Evolutionary conservation across 2,329 filamentous ascomycete species (phyloP).

Genomic region (Orbilia brochopaga): DNA sequence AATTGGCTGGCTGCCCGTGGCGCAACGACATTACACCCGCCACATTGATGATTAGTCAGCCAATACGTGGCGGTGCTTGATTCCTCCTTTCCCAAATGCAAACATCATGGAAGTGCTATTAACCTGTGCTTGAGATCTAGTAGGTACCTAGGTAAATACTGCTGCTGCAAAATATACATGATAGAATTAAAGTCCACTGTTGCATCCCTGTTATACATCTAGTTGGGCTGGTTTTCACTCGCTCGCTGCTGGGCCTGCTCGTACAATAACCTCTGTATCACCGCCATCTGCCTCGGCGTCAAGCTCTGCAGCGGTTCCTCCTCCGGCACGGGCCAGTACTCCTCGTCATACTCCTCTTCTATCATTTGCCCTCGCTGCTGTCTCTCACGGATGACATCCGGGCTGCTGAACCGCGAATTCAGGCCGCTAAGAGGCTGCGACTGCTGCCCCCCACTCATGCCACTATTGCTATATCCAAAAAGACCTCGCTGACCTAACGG

Average conservation of each 20-base stretch:
- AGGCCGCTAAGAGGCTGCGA: too few species aligned
- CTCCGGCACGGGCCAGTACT: not conserved
- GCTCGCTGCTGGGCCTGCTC: not conserved
- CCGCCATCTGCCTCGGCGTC: not conserved
- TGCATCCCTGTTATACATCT: too few species aligned
- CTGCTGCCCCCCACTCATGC: too few species aligned
- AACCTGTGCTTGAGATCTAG: too few species aligned
- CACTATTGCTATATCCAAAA: too few species aligned
- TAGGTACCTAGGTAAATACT: too few species aligned
- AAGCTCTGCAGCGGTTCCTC: not conserved
- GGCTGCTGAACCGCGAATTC: too few species aligned
- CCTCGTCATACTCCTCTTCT: not conserved
- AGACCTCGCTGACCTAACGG: too few species aligned
- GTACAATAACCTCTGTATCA: not conserved
- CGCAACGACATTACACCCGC: conserved; percentile 14
- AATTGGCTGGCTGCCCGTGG: conserved; percentile 16
- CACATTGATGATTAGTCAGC: conserved; percentile 7
- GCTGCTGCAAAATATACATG: too few species aligned
- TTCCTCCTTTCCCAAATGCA: too few species aligned
- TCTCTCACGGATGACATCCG: not conserved
- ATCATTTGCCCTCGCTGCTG: not conserved
- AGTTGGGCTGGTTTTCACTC: not conserved
- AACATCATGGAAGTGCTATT: too few species aligned
- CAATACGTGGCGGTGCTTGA: conserved; percentile 21
- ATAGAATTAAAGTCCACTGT: too few species aligned